Conservation (phyloP, 495 filamentous ascomycete genomes). For the Aspergillus heteromorphus region DNA sequence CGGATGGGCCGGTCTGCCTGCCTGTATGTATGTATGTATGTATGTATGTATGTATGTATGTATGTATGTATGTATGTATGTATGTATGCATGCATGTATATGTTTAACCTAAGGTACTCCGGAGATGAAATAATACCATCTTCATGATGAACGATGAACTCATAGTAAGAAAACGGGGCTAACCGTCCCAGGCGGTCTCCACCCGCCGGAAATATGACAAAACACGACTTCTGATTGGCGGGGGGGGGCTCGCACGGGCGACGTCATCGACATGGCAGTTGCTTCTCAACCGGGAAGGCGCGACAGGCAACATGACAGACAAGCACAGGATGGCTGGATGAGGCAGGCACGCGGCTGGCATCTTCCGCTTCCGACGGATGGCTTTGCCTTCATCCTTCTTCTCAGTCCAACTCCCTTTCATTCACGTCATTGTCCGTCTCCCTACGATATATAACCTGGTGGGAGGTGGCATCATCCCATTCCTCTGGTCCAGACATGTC, state of each 20-base stretch:
- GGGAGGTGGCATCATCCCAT: neutral
- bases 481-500: neutral
- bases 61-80: neutral
- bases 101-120: too few relatives aligned
- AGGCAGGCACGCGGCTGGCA: too few relatives aligned
- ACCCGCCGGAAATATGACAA: constrained; percentile 10
- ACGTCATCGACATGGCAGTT: constrained; percentile 10
- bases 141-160: neutral
- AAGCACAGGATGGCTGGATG: neutral
- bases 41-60: neutral
- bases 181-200: neutral
- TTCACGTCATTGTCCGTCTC: neutral
- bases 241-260: neutral
- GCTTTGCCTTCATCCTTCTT: too few relatives aligned
- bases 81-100: neutral
- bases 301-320: neutral
- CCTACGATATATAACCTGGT: neutral
- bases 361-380: too few relatives aligned
- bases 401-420: neutral
- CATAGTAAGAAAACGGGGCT: neutral
- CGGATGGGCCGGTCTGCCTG: neutral
- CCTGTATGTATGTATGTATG: constrained; percentile 2
- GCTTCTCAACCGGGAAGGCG: neutral
- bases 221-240: constrained; percentile 11
- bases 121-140: too few relatives aligned